Percentiles rank a stretch among this genome's conserved stretches.
Evolutionary conservation across 73 alveolate species (phyloP).

Genomic region (Durusdinium trenchii): DNA sequence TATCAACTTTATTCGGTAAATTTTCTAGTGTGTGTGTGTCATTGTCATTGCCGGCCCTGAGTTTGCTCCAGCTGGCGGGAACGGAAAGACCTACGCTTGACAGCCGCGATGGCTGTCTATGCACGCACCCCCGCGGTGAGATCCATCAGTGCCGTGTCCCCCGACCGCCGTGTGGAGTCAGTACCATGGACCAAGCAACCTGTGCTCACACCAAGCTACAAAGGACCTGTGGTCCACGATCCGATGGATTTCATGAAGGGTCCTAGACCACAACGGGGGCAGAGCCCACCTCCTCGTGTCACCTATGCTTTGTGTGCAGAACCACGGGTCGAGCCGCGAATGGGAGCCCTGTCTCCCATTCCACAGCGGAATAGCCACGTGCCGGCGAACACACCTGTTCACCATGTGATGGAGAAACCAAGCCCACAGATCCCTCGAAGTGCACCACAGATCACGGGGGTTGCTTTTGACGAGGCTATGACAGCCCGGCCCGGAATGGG

Average conservation of each 20-base stretch:
- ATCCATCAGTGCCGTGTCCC: slow-evolving; percentile 87
- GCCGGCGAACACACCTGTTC: not conserved
- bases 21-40: too few species aligned
- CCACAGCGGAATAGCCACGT: slow-evolving; percentile 68
- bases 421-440: slow-evolving; percentile 40
- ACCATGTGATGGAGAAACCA: not conserved
- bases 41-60: too few species aligned
- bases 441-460: slow-evolving; percentile 10
- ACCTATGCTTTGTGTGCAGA: slow-evolving; percentile 85
- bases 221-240: slow-evolving; percentile 65
- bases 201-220: slow-evolving; percentile 66
- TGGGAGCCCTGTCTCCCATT: slow-evolving; percentile 68
- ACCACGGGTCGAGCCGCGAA: slow-evolving; percentile 44
- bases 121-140: slow-evolving; percentile 79
- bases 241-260: slow-evolving; percentile 38
- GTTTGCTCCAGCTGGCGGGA: too few species aligned
- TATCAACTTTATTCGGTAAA: too few species aligned
- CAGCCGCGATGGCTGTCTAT: slow-evolving; percentile 63
- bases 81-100: too few species aligned
- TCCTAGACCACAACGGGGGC: not conserved
- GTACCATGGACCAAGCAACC: slow-evolving; percentile 78
- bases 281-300: slow-evolving; percentile 87
- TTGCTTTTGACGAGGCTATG: slow-evolving; percentile 94
- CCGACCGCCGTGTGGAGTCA: slow-evolving; percentile 91
- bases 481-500: slow-evolving; percentile 96